Conservation (phyloP, 2,329 filamentous ascomycete species). For the Apiospora sp. region DNA sequence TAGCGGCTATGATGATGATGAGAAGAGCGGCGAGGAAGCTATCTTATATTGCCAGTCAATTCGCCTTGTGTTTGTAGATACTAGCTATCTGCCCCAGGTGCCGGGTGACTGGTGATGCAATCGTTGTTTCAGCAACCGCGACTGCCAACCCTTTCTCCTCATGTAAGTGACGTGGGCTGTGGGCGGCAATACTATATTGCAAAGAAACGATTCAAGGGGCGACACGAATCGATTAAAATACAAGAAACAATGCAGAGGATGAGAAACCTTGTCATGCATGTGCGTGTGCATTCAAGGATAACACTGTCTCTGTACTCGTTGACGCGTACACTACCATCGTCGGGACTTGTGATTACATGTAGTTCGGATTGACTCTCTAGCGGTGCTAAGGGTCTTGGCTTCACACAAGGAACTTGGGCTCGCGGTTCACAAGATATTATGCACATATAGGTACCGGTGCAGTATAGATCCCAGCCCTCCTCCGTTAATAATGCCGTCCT, state of each 20-base stretch:
- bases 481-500: too few relatives aligned
- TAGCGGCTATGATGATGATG: not conserved
- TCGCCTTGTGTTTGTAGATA: not conserved
- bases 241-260: not conserved
- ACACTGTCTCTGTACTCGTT: not conserved
- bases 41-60: not conserved
- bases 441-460: too few relatives aligned
- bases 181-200: not conserved
- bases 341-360: constrained; percentile 5
- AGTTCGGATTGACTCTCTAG: constrained; percentile 4
- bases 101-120: not conserved
- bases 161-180: not conserved
- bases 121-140: constrained; percentile 8
- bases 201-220: not conserved
- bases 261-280: not conserved
- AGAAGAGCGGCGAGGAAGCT: not conserved
- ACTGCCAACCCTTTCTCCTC: not conserved
- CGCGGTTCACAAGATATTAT: not conserved
- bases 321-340: constrained; percentile 18
- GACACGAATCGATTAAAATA: not conserved
- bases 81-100: not conserved
- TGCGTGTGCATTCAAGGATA: not conserved
- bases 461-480: too few relatives aligned
- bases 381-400: constrained; percentile 16
- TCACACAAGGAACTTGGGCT: not conserved